These are phyloP conservation scores for Nothophaeocryptopus gaeumannii DNA, from an alignment of 2,329 filamentous ascomycete genomes.

Conservation along the genomic window DNA sequence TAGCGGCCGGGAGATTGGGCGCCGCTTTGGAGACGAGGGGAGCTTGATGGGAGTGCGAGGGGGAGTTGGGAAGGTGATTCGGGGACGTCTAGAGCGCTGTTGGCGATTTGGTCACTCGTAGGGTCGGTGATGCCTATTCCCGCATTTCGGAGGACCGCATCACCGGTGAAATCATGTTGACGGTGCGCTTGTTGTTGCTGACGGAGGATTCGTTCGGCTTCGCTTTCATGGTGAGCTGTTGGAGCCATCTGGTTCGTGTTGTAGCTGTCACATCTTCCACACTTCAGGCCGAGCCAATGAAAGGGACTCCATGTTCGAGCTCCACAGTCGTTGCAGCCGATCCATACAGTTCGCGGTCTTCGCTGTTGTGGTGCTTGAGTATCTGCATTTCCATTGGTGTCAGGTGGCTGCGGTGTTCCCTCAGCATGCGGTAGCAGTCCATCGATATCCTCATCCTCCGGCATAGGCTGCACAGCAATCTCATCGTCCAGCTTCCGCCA, in stretches of 20 bases:
- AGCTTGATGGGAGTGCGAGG: slow-evolving; percentile 7
- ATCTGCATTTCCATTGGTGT: slow-evolving; percentile 1
- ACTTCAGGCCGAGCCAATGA: slow-evolving; percentile 94
- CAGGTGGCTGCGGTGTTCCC: slow-evolving; percentile 5
- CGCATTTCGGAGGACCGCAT: slow-evolving; percentile 33
- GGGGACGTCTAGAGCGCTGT: slow-evolving; percentile 18
- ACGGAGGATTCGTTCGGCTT: slow-evolving; percentile 33
- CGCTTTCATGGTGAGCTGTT: slow-evolving; percentile 37
- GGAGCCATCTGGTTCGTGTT: slow-evolving; percentile 51
- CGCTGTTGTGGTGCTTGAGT: slow-evolving; percentile 4
- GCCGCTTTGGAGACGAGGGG: slow-evolving; percentile 21
- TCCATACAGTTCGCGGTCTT: slow-evolving; percentile 58
- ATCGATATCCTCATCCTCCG: slow-evolving; percentile 43
- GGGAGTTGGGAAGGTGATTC: slow-evolving; percentile 15
- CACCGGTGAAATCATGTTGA: slow-evolving; percentile 37
- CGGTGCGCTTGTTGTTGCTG: slow-evolving; percentile 28
- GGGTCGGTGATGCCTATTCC: slow-evolving; percentile 32
- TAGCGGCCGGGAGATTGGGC: slow-evolving; percentile 33
- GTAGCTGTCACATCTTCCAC: slow-evolving; percentile 59
- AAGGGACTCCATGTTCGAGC: slow-evolving; percentile 82
- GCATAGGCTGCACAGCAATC: slow-evolving; percentile 90
- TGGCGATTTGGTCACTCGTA: slow-evolving; percentile 17
- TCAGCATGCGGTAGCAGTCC: slow-evolving; percentile 27
- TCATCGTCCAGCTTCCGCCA: slow-evolving; percentile 88
- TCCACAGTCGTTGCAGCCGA: slow-evolving; percentile 93